Base-by-base conservation (phyloP, 768 basidiomycete species). In the Suillus clintonianus region DNA sequence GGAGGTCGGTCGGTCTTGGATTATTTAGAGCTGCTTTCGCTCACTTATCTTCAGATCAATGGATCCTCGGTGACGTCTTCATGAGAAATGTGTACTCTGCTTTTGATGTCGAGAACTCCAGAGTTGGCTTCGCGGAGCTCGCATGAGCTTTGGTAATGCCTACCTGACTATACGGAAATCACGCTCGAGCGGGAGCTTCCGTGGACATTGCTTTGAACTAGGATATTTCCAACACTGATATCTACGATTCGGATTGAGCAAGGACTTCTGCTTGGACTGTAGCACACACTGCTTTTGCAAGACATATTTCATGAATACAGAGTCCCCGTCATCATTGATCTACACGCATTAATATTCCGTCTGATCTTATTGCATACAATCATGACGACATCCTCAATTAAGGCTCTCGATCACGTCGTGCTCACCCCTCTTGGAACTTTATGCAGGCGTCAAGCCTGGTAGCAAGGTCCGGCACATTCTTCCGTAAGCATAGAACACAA, bases 391-490 rank as follows among this genome's bases (percentile, higher is more conserved):
- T 72, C 73, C 36, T 76, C 78, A 15, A 85, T 82, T 1, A 76
- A 72, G 47, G 82, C 74, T 32, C 69, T 91, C 14, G 90, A 92
- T 66, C 90, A 91, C 67, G 84, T 91, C 63, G 82, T 91, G 1
- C 86, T n/a, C n/a, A n/a, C n/a, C n/a, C n/a, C n/a, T n/a, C n/a
- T n/a, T n/a, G n/a, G n/a, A n/a, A n/a, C n/a, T n/a, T n/a, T n/a
- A n/a, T n/a, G n/a, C n/a, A n/a, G n/a, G n/a, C n/a, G n/a, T n/a
- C n/a, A n/a, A n/a, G n/a, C n/a, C n/a, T n/a, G n/a, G n/a, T n/a
- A n/a, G n/a, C n/a, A n/a, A n/a, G n/a, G n/a, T n/a, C n/a, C n/a
- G n/a, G n/a, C n/a, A n/a, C n/a, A n/a, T n/a, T n/a, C n/a, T n/a
- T 39, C 37, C 37, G 37, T 39, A 13, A 11, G 37, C 11, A 39